These are phyloP conservation scores for Thielaviopsis punctulata DNA, from an alignment of 2,329 filamentous ascomycete species.

Conservation along the genomic window DNA sequence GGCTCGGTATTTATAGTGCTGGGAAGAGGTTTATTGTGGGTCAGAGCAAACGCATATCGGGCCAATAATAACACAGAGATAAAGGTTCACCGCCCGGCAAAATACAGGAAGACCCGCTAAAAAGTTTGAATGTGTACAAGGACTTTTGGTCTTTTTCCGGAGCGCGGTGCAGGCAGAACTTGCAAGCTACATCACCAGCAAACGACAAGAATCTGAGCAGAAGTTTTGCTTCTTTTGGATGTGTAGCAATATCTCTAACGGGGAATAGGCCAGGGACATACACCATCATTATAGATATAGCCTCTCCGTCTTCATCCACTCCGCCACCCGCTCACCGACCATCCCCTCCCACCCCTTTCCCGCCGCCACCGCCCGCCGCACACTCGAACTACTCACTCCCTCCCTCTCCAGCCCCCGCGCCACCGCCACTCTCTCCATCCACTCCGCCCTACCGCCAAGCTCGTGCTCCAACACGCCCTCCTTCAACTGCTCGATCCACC, in stretches of 20 bases:
- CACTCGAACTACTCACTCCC: slow-evolving; percentile 42
- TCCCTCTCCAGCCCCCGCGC: slow-evolving; percentile 27
- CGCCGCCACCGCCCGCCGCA: slow-evolving; percentile 23
- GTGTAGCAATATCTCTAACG: background rate
- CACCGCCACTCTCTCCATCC: slow-evolving; percentile 36
- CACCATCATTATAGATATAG: slow-evolving; percentile 31
- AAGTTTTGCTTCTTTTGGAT: background rate
- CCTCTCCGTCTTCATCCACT: slow-evolving; percentile 37
- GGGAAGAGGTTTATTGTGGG: slow-evolving; percentile 19
- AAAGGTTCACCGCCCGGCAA: slow-evolving; percentile 13
- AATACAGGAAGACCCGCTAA: slow-evolving; percentile 10
- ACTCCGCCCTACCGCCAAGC: slow-evolving; percentile 23
- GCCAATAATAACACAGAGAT: background rate
- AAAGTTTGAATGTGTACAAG: slow-evolving; percentile 8
- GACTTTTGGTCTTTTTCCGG: slow-evolving; percentile 7
- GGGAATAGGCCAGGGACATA: background rate
- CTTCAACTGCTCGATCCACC: slow-evolving; percentile 35
- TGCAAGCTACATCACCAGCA: slow-evolving; percentile 7
- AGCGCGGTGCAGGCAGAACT: background rate
- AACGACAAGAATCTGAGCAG: background rate
- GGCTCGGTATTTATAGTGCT: slow-evolving; percentile 25
- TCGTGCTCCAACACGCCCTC: slow-evolving; percentile 13
- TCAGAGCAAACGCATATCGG: background rate
- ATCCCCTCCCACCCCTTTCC: slow-evolving; percentile 32
- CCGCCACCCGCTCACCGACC: slow-evolving; percentile 38